Evolutionary conservation across 1,284 basidiomycete species (phyloP), one percentile per base, ranked within the genome.

Genomic region (Microbotryum violaceum): DNA sequence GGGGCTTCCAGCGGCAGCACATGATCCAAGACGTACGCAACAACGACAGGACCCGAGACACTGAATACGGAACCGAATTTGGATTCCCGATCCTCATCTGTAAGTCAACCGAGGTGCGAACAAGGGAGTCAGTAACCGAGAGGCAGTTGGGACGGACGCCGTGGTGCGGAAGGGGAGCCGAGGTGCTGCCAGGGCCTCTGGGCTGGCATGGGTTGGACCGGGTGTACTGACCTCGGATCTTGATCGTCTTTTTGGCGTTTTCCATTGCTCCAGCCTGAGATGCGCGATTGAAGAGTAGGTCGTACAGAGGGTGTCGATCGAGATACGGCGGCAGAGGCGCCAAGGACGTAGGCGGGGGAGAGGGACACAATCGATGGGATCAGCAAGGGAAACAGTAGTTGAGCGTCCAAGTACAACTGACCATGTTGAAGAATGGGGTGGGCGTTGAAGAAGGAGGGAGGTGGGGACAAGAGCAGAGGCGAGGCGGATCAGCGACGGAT

Each of bases 41-140:
- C 85, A 72, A 97, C 92, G 79, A 97, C 92, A 63, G 92, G 92
- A 57, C 92, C 92, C 52, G 92, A 97, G 48, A 97, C 92, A 65
- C 90, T 91, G 75, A 85, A 96, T 48, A 97, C 92, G 69, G 88
- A 84, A 62, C 92, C 92, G 72, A 91, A 91, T 72, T 84, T 84
- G 64, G 85, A 86, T 78, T 96, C 92, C 57, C 82, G 82, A 70
- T 94, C 87, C 77, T 96, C 91, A 81, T 96, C 88, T 68, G 60
- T 20, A 27, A n/a, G 33, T 18, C n/a, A 57, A 31, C 54, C 5
- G 20, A 47, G 27, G 56, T 23, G 51, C 16, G 37, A 55, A 33
- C 42, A 49, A 56, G 29, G 8, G 25, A 37, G 52, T 10, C 33
- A 42, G 27, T n/a, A 14, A 18, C 3, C 10, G n/a, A 29, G 21